A percentile compares a stretch with the other conserved stretches of the same genome.
Evolutionary conservation across 371 early-diverging fungal species (phyloP).

Genomic region (Dichotomocladium elegans): DNA sequence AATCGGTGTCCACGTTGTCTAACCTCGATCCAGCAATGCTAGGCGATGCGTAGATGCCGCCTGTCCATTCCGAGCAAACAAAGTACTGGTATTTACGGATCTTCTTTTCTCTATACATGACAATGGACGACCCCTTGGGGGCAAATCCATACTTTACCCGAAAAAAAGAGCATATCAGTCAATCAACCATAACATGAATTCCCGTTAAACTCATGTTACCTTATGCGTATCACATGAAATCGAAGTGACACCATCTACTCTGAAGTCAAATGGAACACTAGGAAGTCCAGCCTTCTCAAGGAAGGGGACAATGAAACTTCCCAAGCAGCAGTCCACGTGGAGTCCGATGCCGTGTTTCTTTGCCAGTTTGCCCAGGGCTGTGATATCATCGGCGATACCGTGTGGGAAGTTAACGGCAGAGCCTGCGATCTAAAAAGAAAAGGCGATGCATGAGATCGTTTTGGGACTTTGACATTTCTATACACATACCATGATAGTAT

Average conservation of each 20-base stretch:
- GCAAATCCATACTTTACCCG: constrained; percentile 80
- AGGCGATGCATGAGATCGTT: too few relatives aligned
- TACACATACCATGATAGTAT: constrained; percentile 77
- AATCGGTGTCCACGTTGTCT: neutral
- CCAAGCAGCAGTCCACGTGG: constrained; percentile 96
- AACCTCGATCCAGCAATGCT: constrained; percentile 88
- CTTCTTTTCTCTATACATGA: constrained; percentile 81
- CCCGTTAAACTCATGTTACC: constrained; percentile 36
- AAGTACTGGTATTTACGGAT: constrained; percentile 92
- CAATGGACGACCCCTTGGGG: constrained; percentile 94
- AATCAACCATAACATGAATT: neutral
- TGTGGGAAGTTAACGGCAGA: constrained; percentile 93
- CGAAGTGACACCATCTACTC: constrained; percentile 91
- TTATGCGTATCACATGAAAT: constrained; percentile 98
- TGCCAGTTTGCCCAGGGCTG: constrained; percentile 78
- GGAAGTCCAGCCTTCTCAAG: constrained; percentile 89
- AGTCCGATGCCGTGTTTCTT: constrained; percentile 77
- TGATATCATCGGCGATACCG: constrained; percentile 92
- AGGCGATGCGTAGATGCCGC: constrained; percentile 95
- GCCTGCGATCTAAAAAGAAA: constrained; percentile 71
- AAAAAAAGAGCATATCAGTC: neutral
- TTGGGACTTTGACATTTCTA: too few relatives aligned
- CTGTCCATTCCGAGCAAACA: constrained; percentile 88
- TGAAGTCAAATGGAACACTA: constrained; percentile 82
- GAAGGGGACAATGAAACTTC: constrained; percentile 95